phyloP scores from a whole-genome alignment of 192 early-diverging fungal genomes.

The Gorgonomyces haynaldii region DNA sequence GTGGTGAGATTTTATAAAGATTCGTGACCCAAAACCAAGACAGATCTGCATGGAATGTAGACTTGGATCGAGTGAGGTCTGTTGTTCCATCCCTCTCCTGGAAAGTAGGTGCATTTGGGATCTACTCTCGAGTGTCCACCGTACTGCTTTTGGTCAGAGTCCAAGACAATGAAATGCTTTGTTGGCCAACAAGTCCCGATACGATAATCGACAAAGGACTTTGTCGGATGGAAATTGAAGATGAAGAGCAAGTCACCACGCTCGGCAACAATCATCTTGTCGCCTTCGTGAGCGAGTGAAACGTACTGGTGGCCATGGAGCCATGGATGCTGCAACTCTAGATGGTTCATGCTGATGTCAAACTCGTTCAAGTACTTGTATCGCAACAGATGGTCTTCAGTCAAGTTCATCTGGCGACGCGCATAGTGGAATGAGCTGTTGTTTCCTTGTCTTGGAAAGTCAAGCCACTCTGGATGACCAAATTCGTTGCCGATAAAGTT shows the following conservation, averaged over 20 bases:
- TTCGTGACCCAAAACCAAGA: slow-evolving; percentile 46
- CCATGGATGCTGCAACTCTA: slow-evolving; percentile 64
- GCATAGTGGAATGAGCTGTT: slow-evolving; percentile 83
- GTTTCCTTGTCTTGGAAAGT: slow-evolving; percentile 94
- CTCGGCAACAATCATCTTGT: slow-evolving; percentile 91
- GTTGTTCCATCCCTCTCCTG: slow-evolving; percentile 60
- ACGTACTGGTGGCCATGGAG: slow-evolving; percentile 62
- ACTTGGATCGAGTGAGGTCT: slow-evolving; percentile 69
- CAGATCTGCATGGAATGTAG: slow-evolving; percentile 66
- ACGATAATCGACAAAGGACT: slow-evolving; percentile 80
- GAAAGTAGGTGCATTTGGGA: slow-evolving; percentile 45
- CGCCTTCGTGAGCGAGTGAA: slow-evolving; percentile 76
- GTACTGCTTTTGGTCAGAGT: slow-evolving; percentile 66
- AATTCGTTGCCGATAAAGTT: slow-evolving; percentile 98
- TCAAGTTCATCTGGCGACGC: slow-evolving; percentile 87
- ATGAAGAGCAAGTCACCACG: slow-evolving; percentile 78
- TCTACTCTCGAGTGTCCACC: slow-evolving; percentile 74
- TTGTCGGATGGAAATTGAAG: slow-evolving; percentile 87
- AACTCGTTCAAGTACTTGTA: slow-evolving; percentile 91
- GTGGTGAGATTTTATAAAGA: slow-evolving; percentile 2
- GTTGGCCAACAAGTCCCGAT: slow-evolving; percentile 37
- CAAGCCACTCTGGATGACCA: slow-evolving; percentile 98
- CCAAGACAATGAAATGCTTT: slow-evolving; percentile 56
- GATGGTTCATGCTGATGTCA: slow-evolving; percentile 71
- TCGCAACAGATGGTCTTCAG: slow-evolving; percentile 75